Evolutionary conservation across 169 alveolate species (phyloP).

Genomic region (Blepharisma undulans): DNA sequence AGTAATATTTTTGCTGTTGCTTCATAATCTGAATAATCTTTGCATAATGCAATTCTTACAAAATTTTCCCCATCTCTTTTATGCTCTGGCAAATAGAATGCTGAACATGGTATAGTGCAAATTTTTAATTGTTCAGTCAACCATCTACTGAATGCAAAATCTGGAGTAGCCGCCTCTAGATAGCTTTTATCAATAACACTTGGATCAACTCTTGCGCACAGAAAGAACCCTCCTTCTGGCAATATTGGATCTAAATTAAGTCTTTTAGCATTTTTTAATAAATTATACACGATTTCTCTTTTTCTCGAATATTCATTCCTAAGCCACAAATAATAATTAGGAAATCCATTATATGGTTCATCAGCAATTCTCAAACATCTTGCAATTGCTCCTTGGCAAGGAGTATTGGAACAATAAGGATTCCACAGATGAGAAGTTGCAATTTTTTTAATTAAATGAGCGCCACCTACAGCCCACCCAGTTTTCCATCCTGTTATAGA

Average conservation of each 20-base stretch:
- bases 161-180: conserved; percentile 56
- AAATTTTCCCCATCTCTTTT: conserved; percentile 44
- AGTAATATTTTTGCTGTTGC: conserved; percentile 38
- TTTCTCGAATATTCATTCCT: conserved; percentile 39
- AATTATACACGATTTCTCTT: background rate
- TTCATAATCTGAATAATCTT: conserved; percentile 39
- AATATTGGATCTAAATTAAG: conserved; percentile 39
- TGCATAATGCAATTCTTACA: conserved; percentile 64
- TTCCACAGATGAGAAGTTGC: conserved; percentile 55
- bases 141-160: conserved; percentile 77
- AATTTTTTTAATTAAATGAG: conserved; percentile 48
- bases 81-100: conserved; percentile 58
- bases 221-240: conserved; percentile 79
- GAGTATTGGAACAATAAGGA: conserved; percentile 59
- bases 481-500: conserved; percentile 80
- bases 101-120: conserved; percentile 69
- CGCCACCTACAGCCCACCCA: conserved; percentile 83
- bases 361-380: conserved; percentile 28
- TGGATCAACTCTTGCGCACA: conserved; percentile 58
- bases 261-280: conserved; percentile 17
- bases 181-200: conserved; percentile 59
- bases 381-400: conserved; percentile 54
- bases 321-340: conserved; percentile 25
- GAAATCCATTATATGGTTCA: conserved; percentile 29
- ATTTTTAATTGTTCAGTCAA: conserved; percentile 69